These are phyloP conservation scores for Solanum habrochaites DNA, from an alignment of 257 asterid species.

Conservation along the genomic window DNA sequence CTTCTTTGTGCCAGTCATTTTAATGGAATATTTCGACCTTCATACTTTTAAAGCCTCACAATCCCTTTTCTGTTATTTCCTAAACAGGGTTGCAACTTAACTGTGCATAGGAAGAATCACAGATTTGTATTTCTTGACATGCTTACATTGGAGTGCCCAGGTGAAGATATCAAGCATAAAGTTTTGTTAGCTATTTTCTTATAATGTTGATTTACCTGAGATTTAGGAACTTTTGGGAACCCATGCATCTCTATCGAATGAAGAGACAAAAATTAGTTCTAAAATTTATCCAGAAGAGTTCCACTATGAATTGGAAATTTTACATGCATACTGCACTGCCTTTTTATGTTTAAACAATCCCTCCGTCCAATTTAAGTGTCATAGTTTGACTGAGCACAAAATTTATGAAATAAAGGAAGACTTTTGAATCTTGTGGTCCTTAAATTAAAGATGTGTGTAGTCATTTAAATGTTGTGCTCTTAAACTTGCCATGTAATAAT, in stretches of 20 bases:
- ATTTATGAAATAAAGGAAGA: background rate
- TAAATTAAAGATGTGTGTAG: background rate
- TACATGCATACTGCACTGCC: background rate
- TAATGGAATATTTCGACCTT: background rate
- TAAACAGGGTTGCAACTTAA: conserved; percentile 81
- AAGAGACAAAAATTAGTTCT: background rate
- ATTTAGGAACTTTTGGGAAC: background rate
- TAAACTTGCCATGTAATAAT: background rate
- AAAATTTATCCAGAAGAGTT: background rate
- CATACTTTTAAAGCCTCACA: background rate
- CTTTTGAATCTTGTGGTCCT: background rate
- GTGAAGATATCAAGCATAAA: conserved; percentile 26
- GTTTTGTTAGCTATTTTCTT: background rate
- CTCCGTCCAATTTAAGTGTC: background rate
- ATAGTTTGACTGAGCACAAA: background rate
- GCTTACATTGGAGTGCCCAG: conserved; percentile 39
- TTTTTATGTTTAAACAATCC: background rate
- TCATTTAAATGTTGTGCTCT: background rate
- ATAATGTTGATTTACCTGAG: background rate
- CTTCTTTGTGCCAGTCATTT: background rate
- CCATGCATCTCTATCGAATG: background rate
- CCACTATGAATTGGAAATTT: background rate
- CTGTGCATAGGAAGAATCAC: conserved; percentile 47
- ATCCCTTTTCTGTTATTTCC: background rate
- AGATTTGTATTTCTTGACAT: conserved; percentile 63